Evolutionary conservation across 345 rosid genomes (phyloP), one percentile per base, ranked within the genome.

Genomic region (Populus ilicifolia): DNA sequence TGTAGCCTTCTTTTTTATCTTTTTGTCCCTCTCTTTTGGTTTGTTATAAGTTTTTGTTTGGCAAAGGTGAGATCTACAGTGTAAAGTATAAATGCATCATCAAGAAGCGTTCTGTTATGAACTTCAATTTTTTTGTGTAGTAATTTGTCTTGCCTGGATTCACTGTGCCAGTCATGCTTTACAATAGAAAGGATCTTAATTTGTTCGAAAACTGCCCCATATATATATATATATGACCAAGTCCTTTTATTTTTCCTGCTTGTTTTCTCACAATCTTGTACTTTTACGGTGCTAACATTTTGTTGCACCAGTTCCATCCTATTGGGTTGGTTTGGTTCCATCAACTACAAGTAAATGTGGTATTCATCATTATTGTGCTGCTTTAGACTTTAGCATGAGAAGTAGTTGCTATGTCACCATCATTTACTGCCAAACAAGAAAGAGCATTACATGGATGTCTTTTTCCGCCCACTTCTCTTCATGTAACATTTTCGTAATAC

Each of bases 341-440:
- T 77, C 76, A 81, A 64, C 79, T 71, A 69, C 73, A 74, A 79
- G 81, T 81, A 76, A 83, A 81, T 81, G 80, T 54, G 70, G 67
- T 68, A 75, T 76, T 67, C 70, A 83, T 88, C 71, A 81, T 88
- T 77, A 72, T 71, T 46, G 77, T 78, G 79, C 67, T 75, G 71
- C 89, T 84, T 84, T 84, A 86, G 85, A 81, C 86, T 83, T 82
- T 78, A 36, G 81, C 74, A 70, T 67, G 83, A 61, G 73, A 80
- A 82, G 85, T 85, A 59, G 89, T 85, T 85, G 91, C 80, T 25
- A 72, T 78, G 89, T 88, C 89, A 14, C 83, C 56, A 72, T 85
- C 91, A 79, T 83, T 52, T 61, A 52, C 73, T 80, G 75, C 85
- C 67, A 62, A 80, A 73, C 76, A 67, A 77, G 80, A 76, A 75